Evolutionary conservation across 306 rosid genomes (phyloP).

Genomic region (Prunus salicina): DNA sequence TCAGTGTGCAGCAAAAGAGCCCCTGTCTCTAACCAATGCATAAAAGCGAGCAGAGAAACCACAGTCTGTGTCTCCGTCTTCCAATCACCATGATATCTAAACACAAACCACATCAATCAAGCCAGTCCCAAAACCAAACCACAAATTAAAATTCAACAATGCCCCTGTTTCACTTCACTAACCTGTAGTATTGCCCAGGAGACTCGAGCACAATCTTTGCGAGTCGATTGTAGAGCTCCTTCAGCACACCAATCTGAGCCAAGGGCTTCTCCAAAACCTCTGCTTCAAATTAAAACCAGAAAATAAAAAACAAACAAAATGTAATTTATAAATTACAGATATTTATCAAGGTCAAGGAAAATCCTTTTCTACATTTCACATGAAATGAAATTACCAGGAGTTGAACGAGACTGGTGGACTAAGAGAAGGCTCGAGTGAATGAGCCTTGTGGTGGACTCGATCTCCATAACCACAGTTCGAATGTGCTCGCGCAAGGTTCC

Average conservation of each 20-base stretch:
- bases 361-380: too few species aligned
- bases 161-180: not conserved
- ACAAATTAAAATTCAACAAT: not conserved
- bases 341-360: too few species aligned
- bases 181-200: constrained; percentile 75
- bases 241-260: constrained; percentile 59
- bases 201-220: constrained; percentile 60
- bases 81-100: constrained; percentile 94
- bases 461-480: constrained; percentile 66
- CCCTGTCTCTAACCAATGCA: constrained; percentile 94
- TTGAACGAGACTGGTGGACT: constrained; percentile 84
- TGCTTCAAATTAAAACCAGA: constrained; percentile 9
- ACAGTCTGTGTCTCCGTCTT: constrained; percentile 84
- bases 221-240: constrained; percentile 67
- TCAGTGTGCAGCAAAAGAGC: constrained; percentile 71
- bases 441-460: constrained; percentile 73
- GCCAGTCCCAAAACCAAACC: constrained; percentile 4
- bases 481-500: constrained; percentile 75
- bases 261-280: constrained; percentile 81
- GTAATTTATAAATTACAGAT: not conserved
- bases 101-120: not conserved
- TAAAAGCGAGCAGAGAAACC: constrained; percentile 76
- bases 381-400: constrained; percentile 50
- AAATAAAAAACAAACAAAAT: not conserved
- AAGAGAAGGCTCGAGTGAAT: constrained; percentile 71